Conservation (phyloP, 208 protist species). For the Novymonas esmeraldas region DNA sequence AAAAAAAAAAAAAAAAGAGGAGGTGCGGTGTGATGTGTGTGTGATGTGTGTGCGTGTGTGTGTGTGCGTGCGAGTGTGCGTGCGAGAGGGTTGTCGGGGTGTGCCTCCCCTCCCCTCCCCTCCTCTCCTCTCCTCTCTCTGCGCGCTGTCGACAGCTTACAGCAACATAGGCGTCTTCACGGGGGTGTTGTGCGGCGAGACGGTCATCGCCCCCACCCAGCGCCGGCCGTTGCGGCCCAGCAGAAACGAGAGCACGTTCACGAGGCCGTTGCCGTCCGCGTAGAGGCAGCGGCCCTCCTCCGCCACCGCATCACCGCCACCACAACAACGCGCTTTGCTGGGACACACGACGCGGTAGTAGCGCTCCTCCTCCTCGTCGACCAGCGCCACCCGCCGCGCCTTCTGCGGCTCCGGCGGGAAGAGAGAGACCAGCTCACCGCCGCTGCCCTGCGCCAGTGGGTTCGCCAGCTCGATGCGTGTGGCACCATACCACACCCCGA, state of each 20-base stretch:
- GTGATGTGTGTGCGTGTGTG: no score
- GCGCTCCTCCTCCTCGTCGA: conserved; percentile 39
- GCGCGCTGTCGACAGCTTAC: no score
- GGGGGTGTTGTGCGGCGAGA: conserved; percentile 58
- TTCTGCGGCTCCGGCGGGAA: conserved; percentile 41
- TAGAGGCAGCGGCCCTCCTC: conserved; percentile 50
- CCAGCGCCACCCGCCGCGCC: conserved; percentile 23
- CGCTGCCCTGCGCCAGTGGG: conserved; percentile 60
- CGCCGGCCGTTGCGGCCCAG: conserved; percentile 26
- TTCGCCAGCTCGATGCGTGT: conserved; percentile 78
- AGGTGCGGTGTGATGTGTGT: no score
- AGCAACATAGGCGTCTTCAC: conserved; percentile 40
- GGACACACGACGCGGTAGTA: conserved; percentile 46
- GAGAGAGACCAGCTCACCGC: conserved; percentile 65
- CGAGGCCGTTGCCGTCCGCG: conserved; percentile 33
- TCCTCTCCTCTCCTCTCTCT: background rate
- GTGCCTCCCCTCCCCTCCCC: background rate
- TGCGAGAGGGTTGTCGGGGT: no score
- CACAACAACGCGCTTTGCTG: conserved; percentile 21
- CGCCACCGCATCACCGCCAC: conserved; percentile 9
- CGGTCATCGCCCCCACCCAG: conserved; percentile 61
- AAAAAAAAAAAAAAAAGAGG: no score
- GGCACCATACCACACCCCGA: conserved; percentile 42
- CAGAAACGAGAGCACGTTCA: conserved; percentile 52
- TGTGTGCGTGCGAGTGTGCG: no score